Base-by-base conservation (phyloP, 139 green algal species). In the Chlorella vulgaris region DNA sequence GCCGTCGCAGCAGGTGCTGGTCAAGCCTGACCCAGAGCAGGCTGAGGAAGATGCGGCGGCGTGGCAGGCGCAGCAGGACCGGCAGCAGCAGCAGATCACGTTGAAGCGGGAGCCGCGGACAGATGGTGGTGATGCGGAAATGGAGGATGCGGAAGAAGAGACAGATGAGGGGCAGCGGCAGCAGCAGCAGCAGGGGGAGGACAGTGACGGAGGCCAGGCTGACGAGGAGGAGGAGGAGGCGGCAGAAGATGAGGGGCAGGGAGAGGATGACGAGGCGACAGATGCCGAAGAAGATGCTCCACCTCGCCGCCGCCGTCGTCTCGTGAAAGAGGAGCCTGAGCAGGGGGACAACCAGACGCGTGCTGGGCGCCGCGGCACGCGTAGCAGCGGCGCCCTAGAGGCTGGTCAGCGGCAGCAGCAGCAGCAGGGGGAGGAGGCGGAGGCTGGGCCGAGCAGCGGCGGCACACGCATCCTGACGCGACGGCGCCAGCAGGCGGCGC, bases 121-220 rank as follows among this genome's bases (percentile, higher is more conserved):
- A 8, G n/a, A 76, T 28, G 69, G 33, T 10, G 43, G 4, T 4
- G 70, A 77, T 29, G 70, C 31, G 47, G 70, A 50, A 43, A 33
- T 38, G 35, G 73, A 67, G 38, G 73, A 78, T 22, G 71, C 66
- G 51, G 71, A n/a, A 19, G 70, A 63, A 31, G 69, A 76, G 2
- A 42, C 18, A 21, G 47, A 0, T 15, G 47, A 10, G 13, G 47
- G 15, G 47, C 13, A 15, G 47, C 13, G 15, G 13, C 13, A 58
- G 47, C 13, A 58, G 15, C 15, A 15, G 47, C 47, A 58, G 47
- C 10, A 15, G 47, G 15, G 13, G n/a, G n/a, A n/a, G n/a, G n/a
- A n/a, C n/a, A n/a, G n/a, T n/a, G n/a, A n/a, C n/a, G n/a, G n/a
- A n/a, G n/a, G n/a, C n/a, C n/a, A n/a, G n/a, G n/a, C n/a, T 15